A percentile compares a stretch with the other conserved stretches of the same genome.
These are phyloP conservation scores for Aspergillus hiratsukae DNA, from an alignment of 2,329 filamentous ascomycete species.

Conservation along the genomic window DNA sequence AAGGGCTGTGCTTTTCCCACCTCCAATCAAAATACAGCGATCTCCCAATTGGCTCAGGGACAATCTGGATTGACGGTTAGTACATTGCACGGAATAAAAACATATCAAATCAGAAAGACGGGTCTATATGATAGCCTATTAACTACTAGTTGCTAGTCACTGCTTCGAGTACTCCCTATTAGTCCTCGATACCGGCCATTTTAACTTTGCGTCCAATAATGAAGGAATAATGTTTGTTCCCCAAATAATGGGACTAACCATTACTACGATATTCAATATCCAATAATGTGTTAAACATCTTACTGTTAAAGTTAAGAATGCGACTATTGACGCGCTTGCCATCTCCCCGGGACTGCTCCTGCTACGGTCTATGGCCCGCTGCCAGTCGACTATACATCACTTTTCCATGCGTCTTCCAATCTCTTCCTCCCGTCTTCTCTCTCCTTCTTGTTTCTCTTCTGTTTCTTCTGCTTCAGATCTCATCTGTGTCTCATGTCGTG, in stretches of 20 bases:
- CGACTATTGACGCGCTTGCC: not conserved
- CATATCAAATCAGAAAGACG: not conserved
- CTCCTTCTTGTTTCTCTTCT: not conserved
- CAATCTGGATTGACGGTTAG: not conserved
- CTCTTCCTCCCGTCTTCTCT: not conserved
- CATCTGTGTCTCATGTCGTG: not conserved
- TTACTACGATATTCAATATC: not conserved
- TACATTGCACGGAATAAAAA: not conserved
- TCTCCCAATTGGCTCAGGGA: not conserved
- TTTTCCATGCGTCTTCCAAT: conserved; percentile 1
- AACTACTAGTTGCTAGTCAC: not conserved
- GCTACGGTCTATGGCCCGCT: not conserved
- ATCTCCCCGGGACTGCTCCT: not conserved
- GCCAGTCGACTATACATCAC: conserved; percentile 1
- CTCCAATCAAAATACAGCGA: conserved; percentile 3
- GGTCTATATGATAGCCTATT: not conserved
- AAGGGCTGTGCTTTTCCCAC: not conserved
- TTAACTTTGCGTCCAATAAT: not conserved
- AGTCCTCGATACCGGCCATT: not conserved
- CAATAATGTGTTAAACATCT: not conserved
- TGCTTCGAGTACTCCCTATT: not conserved
- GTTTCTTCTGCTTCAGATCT: conserved; percentile 1
- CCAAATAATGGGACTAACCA: not conserved
- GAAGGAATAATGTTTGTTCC: no score
- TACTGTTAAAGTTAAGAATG: not conserved